Percentiles rank a stretch among this genome's conserved stretches.
Conservation (phyloP, 805 yeast species). For the Ascoidea asiatica region DNA sequence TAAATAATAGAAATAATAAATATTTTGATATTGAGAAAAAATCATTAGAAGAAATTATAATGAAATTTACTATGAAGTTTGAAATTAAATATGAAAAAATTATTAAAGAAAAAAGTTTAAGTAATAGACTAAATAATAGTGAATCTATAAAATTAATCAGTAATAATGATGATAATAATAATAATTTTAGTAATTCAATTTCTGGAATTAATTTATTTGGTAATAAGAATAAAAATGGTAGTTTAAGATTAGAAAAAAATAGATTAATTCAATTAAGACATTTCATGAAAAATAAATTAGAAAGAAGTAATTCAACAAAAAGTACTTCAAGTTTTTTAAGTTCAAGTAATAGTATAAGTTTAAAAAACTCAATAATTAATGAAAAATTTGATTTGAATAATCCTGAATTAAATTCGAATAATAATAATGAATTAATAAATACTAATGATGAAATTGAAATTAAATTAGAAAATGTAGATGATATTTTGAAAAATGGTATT, state of each 20-base stretch:
- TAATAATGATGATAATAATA: slow-evolving; percentile 3
- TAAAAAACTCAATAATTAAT: not conserved
- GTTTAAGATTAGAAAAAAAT: slow-evolving; percentile 21
- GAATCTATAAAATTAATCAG: slow-evolving; percentile 10
- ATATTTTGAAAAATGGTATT: slow-evolving; percentile 52
- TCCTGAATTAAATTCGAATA: not conserved
- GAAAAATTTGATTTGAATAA: not conserved
- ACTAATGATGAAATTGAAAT: slow-evolving; percentile 13
- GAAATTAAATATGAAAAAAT: slow-evolving; percentile 24
- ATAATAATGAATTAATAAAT: not conserved
- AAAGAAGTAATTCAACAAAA: slow-evolving; percentile 23
- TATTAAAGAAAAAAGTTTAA: slow-evolving; percentile 21
- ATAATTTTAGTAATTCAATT: slow-evolving; percentile 2
- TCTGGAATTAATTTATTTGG: not conserved
- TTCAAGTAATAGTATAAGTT: slow-evolving; percentile 6
- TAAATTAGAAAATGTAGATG: slow-evolving; percentile 37
- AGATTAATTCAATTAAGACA: slow-evolving; percentile 39
- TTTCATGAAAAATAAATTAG: slow-evolving; percentile 40
- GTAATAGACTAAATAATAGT: slow-evolving; percentile 12
- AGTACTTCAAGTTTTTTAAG: slow-evolving; percentile 14
- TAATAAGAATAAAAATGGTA: not conserved
- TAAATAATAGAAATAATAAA: slow-evolving; percentile 35
- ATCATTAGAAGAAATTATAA: slow-evolving; percentile 42
- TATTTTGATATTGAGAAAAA: slow-evolving; percentile 66
- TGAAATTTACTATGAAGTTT: slow-evolving; percentile 30